A percentile compares a stretch with the other conserved stretches of the same genome.
Conservation (phyloP, 2,329 filamentous ascomycete species). For the Curvularia lunata region DNA sequence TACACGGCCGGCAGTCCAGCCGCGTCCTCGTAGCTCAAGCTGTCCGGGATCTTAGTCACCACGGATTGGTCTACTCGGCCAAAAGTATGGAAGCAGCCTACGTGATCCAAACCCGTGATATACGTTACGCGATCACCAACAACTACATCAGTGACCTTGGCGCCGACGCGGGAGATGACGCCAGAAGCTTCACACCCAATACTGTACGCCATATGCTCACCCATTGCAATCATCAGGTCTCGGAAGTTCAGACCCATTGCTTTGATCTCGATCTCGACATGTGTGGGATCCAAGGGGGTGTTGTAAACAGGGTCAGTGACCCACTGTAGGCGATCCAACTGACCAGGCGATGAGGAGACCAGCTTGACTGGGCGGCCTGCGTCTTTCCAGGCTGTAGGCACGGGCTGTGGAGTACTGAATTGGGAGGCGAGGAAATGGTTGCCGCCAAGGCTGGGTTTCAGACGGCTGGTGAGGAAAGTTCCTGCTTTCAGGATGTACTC, state of each 20-base stretch:
- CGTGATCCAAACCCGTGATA: constrained; percentile 1
- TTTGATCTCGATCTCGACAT: constrained; percentile 1
- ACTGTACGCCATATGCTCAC: constrained; percentile 5
- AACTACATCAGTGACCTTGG: neutral
- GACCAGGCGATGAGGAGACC: neutral
- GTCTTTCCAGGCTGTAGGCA: neutral
- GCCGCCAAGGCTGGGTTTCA: neutral
- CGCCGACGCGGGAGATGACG: constrained; percentile 1
- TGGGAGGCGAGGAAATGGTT: constrained; percentile 2
- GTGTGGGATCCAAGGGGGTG: neutral
- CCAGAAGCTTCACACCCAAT: constrained; percentile 3
- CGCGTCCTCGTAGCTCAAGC: neutral
- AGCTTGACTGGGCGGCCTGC: neutral
- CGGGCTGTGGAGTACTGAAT: constrained; percentile 2
- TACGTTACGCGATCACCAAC: constrained; percentile 2
- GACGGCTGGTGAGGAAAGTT: constrained; percentile 3
- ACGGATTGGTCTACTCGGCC: constrained; percentile 3
- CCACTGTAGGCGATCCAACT: constrained; percentile 2
- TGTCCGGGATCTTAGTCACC: constrained; percentile 1
- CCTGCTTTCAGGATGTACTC: constrained; percentile 1
- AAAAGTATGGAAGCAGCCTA: constrained; percentile 5
- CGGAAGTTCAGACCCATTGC: constrained; percentile 5
- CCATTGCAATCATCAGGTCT: constrained; percentile 5
- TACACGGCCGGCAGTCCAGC: constrained; percentile 15
- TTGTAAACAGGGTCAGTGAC: neutral